These are phyloP conservation scores for Corylus heterophylla DNA, from an alignment of 306 rosid species.

Conservation along the genomic window DNA sequence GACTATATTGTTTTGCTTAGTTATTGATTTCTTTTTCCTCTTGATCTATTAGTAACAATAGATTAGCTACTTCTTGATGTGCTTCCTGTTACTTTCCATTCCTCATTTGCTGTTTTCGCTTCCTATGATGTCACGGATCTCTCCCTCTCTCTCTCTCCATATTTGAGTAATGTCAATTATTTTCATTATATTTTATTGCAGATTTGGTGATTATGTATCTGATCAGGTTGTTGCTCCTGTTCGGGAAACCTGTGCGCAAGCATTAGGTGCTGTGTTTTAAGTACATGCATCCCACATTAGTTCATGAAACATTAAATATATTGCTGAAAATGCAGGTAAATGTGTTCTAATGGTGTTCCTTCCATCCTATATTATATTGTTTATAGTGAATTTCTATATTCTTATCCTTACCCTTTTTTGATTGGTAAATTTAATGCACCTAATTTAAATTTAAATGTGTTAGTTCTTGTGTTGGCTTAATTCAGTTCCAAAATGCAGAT, in stretches of 20 bases:
- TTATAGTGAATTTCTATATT: conserved; percentile 11
- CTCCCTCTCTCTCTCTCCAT: background rate
- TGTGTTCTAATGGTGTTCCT: conserved; percentile 34
- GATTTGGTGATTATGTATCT: conserved; percentile 97
- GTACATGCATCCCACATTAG: conserved; percentile 87
- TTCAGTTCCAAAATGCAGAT: too few species aligned
- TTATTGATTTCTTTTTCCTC: background rate
- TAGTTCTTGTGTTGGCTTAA: too few species aligned
- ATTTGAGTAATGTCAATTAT: conserved; percentile 16
- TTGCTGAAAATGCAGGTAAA: conserved; percentile 97
- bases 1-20: conserved; percentile 1
- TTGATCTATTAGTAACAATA: background rate
- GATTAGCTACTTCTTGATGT: background rate
- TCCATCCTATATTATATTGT: conserved; percentile 21
- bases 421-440: conserved; percentile 37
- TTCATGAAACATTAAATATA: conserved; percentile 78
- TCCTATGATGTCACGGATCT: background rate
- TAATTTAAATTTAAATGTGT: background rate
- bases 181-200: conserved; percentile 48
- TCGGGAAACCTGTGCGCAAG: conserved; percentile 98
- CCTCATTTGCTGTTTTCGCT: conserved; percentile 7
- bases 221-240: conserved; percentile 99
- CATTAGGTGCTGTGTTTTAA: conserved; percentile 92
- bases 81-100: conserved; percentile 7
- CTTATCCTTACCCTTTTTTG: conserved; percentile 13